Conservation (phyloP, 257 asterid genomes). For the Salvia rosmarinus region DNA sequence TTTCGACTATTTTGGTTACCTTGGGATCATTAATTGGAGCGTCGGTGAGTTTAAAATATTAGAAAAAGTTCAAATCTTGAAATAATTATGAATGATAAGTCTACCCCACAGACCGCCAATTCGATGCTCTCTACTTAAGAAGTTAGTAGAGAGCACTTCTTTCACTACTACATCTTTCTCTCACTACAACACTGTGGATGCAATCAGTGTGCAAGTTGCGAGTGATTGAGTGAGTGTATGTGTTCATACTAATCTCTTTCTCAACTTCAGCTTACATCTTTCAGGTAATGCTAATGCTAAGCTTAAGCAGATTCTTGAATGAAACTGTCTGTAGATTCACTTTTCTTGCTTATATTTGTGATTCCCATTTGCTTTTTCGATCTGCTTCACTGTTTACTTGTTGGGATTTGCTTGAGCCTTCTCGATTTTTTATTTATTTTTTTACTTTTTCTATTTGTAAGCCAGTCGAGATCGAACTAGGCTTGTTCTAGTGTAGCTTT, state of each 20-base stretch:
- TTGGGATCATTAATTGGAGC: too few relatives aligned
- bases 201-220: too few relatives aligned
- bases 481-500: not conserved
- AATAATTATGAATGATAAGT: slow-evolving; percentile 1
- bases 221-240: too few relatives aligned
- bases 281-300: slow-evolving; percentile 28
- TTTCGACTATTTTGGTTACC: too few relatives aligned
- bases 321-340: not conserved
- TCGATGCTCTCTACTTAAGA: not conserved
- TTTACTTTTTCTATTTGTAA: not conserved
- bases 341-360: slow-evolving; percentile 11
- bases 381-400: slow-evolving; percentile 6
- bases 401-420: too few relatives aligned
- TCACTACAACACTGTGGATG: not conserved
- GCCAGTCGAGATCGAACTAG: not conserved
- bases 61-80: not conserved
- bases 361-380: slow-evolving; percentile 22
- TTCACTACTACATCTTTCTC: not conserved
- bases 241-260: slow-evolving; percentile 13
- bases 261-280: not conserved
- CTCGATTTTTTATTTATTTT: not conserved
- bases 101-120: slow-evolving; percentile 23
- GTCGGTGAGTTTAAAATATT: slow-evolving; percentile 28
- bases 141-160: slow-evolving; percentile 23
- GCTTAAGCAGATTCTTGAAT: slow-evolving; percentile 16